Percentiles rank a stretch among this genome's conserved stretches.
These are phyloP conservation scores for Fusarium sp. DNA, from an alignment of 2,329 filamentous ascomycete species.

Conservation along the genomic window DNA sequence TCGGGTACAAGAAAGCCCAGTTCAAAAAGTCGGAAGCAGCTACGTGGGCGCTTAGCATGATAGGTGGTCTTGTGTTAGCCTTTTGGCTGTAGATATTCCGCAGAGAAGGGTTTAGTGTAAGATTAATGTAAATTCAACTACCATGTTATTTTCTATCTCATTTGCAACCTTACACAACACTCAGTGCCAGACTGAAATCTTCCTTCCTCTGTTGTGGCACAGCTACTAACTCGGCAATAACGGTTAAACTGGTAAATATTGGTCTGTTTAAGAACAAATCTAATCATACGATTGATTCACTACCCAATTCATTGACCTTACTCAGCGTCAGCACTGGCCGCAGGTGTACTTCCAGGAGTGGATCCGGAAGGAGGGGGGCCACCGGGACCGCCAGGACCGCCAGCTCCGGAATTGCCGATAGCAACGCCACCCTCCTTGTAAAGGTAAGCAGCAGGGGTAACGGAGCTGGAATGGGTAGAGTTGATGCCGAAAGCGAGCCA, in stretches of 20 bases:
- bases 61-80: neutral
- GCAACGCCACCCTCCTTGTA: slow-evolving; percentile 43
- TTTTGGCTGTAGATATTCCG: slow-evolving; percentile 7
- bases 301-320: neutral
- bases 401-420: slow-evolving; percentile 38
- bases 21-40: slow-evolving; percentile 25
- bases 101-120: neutral
- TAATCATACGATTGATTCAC: neutral
- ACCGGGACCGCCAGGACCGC: slow-evolving; percentile 20
- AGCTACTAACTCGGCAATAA: neutral
- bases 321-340: neutral
- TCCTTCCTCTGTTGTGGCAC: neutral
- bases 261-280: neutral
- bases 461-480: slow-evolving; percentile 39
- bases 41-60: slow-evolving; percentile 8
- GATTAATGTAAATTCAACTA: neutral
- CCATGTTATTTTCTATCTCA: neutral
- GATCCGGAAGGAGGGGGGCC: slow-evolving; percentile 25
- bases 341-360: slow-evolving; percentile 8
- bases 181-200: slow-evolving; percentile 7
- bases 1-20: slow-evolving; percentile 29
- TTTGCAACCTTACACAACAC: neutral
- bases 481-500: slow-evolving; percentile 68
- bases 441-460: slow-evolving; percentile 36
- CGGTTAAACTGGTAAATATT: neutral